These are phyloP conservation scores for Diutina neorugosa DNA, from an alignment of 1,139 yeast genomes.

Conservation along the genomic window DNA sequence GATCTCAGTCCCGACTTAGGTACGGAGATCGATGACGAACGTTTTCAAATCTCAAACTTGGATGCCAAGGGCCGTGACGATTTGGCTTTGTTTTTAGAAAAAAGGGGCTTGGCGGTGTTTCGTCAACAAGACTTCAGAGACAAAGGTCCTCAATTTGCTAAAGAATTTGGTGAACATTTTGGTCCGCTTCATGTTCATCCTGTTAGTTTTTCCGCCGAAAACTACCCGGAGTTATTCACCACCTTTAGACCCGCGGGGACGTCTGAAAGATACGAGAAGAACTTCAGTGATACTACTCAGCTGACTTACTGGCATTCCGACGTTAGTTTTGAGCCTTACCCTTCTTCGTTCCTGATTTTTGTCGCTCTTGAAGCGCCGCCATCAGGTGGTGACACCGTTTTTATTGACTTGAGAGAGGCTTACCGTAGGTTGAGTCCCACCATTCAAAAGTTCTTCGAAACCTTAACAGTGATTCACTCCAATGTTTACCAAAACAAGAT, in stretches of 20 bases:
- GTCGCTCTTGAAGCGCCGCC: constrained; percentile 3
- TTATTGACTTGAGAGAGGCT: constrained; percentile 2
- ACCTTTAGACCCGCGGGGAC: not conserved
- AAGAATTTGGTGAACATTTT: constrained; percentile 2
- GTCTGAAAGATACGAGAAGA: not conserved
- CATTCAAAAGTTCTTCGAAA: not conserved
- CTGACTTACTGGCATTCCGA: not conserved
- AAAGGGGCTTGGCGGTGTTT: not conserved
- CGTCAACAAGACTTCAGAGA: not conserved
- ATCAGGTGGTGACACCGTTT: constrained; percentile 1
- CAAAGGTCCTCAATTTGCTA: not conserved
- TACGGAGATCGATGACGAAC: not conserved
- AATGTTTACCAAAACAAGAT: constrained; percentile 1
- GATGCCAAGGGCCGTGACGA: not conserved
- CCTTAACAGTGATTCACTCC: constrained; percentile 1
- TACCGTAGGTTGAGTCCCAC: constrained; percentile 2
- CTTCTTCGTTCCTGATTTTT: not conserved
- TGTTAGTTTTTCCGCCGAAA: not conserved
- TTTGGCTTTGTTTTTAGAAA: constrained; percentile 1
- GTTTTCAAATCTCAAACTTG: not conserved
- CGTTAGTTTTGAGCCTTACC: not conserved
- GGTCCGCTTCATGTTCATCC: constrained; percentile 3
- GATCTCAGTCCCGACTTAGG: constrained; percentile 1
- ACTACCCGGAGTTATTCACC: constrained; percentile 1
- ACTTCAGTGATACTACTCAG: not conserved